Percentiles rank a stretch among this genome's conserved stretches.
Evolutionary conservation across 257 asterid genomes (phyloP).

Genomic region (Solanum microdontum): DNA sequence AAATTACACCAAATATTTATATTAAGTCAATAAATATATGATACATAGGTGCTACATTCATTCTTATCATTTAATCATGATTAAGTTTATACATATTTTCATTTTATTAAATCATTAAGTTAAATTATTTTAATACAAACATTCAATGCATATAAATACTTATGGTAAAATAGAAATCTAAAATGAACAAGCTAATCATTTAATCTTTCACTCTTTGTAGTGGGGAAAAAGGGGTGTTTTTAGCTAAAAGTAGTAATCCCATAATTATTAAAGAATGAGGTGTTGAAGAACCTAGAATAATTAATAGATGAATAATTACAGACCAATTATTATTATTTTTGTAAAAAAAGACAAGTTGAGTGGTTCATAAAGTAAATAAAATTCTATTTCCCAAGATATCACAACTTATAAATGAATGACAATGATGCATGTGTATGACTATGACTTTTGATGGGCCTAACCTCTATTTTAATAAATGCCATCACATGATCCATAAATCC

Average conservation of each 20-base stretch:
- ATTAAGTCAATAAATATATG: background rate
- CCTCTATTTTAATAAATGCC: conserved; percentile 11
- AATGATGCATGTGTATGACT: conserved; percentile 37
- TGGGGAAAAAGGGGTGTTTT: background rate
- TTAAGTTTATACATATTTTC: background rate
- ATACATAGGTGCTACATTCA: background rate
- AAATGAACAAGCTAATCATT: background rate
- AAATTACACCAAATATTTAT: background rate
- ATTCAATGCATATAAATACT: background rate
- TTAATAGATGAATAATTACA: background rate
- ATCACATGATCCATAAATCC: conserved; percentile 37
- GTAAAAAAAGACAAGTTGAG: background rate
- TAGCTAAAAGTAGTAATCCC: background rate
- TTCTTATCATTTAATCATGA: background rate
- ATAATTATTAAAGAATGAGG: background rate
- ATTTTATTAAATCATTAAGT: background rate
- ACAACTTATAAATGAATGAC: conserved; percentile 8
- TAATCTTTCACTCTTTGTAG: background rate
- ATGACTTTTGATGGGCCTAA: conserved; percentile 25
- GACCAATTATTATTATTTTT: background rate
- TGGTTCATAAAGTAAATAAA: background rate
- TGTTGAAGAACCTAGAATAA: background rate
- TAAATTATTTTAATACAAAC: background rate
- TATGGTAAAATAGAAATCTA: background rate
- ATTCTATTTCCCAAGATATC: conserved; percentile 13